Evolutionary conservation across 2,329 filamentous ascomycete genomes (phyloP), one percentile per base, ranked within the genome.

Genomic region (Exophiala viscosa): DNA sequence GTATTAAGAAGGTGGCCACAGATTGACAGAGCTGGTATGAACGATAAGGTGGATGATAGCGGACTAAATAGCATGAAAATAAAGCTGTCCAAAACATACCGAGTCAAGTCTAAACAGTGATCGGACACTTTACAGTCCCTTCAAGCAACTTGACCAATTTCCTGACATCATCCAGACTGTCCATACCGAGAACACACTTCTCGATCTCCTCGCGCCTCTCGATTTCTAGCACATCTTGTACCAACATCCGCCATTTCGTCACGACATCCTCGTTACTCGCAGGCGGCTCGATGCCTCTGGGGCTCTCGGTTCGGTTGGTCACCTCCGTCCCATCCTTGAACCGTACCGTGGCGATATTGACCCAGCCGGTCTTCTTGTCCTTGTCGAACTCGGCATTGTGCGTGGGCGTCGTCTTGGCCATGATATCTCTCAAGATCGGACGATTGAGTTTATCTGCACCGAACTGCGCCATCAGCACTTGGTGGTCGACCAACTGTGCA

Each of bases 221-320:
- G 8, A 62, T 57, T 31, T 69, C 65, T 34, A 71, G 66, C 1
- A 70, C 59, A 11, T 51, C 59, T 8, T 55, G 48, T 2, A 66
- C 66, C 11, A 71, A 49, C n/a, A 47, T 51, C 42, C 63, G 58
- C 62, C 65, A 73, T 52, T 73, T 73, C 5, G 60, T 51, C 7
- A 69, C 50, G 15, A 74, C 68, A 43, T 72, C 69, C 9, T 68
- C 64, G 52, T 73, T 72, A 2, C 62, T 61, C 13, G 73, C 50
- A 2, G 63, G 60, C 1, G 67, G 68, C 23, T 65, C 47, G 6
- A 69, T 59, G 5, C 70, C 69, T 47, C 59, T 66, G 0, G 71
- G 63, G 1, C 54, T 31, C 57, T 52, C 15, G 50, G 61, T 23
- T 62, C 44, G 14, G 15, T 45, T 17, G 43, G 60, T 14, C 59